Evolutionary conservation across 2,329 filamentous ascomycete genomes (phyloP).

Genomic region (Cladobotryum mycophilum): DNA sequence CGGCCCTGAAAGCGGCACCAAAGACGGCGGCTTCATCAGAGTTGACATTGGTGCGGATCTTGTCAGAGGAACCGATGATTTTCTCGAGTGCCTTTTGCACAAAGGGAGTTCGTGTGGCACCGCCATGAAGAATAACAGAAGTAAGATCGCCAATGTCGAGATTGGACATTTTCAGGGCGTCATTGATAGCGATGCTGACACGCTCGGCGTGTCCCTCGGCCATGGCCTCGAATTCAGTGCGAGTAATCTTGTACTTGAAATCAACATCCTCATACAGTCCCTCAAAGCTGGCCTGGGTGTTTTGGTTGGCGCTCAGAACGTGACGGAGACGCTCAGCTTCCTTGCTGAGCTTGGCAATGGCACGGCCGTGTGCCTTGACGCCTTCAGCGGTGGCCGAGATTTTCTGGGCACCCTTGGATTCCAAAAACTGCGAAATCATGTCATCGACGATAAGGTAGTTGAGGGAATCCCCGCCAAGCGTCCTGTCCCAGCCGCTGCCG

Average conservation of each 20-base stretch:
- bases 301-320: slow-evolving; percentile 85
- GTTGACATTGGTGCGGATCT: slow-evolving; percentile 77
- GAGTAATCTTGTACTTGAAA: slow-evolving; percentile 76
- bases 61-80: slow-evolving; percentile 63
- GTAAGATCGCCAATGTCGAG: slow-evolving; percentile 71
- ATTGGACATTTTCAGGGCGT: slow-evolving; percentile 67
- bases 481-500: slow-evolving; percentile 81
- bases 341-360: slow-evolving; percentile 86
- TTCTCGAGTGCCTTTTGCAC: slow-evolving; percentile 85
- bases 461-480: slow-evolving; percentile 81
- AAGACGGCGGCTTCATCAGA: slow-evolving; percentile 95
- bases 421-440: slow-evolving; percentile 74
- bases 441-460: slow-evolving; percentile 86
- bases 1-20: slow-evolving; percentile 90
- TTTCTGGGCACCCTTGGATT: slow-evolving; percentile 61
- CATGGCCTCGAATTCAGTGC: slow-evolving; percentile 75
- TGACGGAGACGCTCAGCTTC: slow-evolving; percentile 84
- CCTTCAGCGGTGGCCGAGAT: slow-evolving; percentile 54
- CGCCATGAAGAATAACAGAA: slow-evolving; percentile 89
- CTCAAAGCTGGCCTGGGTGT: slow-evolving; percentile 67
- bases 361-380: slow-evolving; percentile 70
- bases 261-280: slow-evolving; percentile 86
- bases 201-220: slow-evolving; percentile 61
- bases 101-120: slow-evolving; percentile 84
- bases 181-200: slow-evolving; percentile 62